phyloP scores from a whole-genome alignment of 2,329 filamentous ascomycete genomes.

The Harringtonia lauricola region DNA sequence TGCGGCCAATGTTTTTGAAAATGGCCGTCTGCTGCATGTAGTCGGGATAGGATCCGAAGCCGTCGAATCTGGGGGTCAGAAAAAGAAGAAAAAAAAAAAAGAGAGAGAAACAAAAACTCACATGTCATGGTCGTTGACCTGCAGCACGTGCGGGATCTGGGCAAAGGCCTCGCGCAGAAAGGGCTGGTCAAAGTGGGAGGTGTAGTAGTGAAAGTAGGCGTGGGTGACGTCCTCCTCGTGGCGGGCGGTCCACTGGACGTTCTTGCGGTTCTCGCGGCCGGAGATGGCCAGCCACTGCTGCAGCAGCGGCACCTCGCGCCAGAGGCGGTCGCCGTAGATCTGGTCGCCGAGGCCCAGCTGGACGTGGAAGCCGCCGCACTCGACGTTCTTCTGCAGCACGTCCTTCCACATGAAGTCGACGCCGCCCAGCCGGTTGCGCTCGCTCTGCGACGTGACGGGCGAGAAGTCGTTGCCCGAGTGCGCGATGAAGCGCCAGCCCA shows the following conservation, averaged over 20 bases:
- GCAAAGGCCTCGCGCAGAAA: constrained; percentile 91
- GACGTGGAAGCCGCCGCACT: constrained; percentile 90
- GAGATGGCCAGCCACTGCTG: constrained; percentile 93
- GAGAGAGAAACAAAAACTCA: constrained; percentile 38
- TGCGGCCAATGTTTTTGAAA: constrained; percentile 94
- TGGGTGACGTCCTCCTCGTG: constrained; percentile 94
- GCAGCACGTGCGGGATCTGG: constrained; percentile 87
- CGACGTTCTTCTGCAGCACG: constrained; percentile 91
- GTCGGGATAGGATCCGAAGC: constrained; percentile 92
- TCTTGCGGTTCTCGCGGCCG: constrained; percentile 87
- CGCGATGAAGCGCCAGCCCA: constrained; percentile 89
- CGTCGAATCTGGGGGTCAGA: constrained; percentile 54
- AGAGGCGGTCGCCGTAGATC: constrained; percentile 88
- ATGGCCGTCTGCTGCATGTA: constrained; percentile 98
- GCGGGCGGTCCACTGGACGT: constrained; percentile 80
- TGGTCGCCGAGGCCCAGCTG: constrained; percentile 89
- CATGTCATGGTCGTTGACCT: constrained; percentile 97
- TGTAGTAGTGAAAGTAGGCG: constrained; percentile 98
- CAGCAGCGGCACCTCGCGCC: constrained; percentile 88
- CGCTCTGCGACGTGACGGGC: constrained; percentile 73
- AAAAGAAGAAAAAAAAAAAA: neutral
- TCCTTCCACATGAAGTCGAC: constrained; percentile 98
- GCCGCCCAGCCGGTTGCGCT: constrained; percentile 76
- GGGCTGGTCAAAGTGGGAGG: constrained; percentile 94
- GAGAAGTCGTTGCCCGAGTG: constrained; percentile 96